phyloP scores from a whole-genome alignment of 345 rosid genomes.

The Cochlearia excelsa region DNA sequence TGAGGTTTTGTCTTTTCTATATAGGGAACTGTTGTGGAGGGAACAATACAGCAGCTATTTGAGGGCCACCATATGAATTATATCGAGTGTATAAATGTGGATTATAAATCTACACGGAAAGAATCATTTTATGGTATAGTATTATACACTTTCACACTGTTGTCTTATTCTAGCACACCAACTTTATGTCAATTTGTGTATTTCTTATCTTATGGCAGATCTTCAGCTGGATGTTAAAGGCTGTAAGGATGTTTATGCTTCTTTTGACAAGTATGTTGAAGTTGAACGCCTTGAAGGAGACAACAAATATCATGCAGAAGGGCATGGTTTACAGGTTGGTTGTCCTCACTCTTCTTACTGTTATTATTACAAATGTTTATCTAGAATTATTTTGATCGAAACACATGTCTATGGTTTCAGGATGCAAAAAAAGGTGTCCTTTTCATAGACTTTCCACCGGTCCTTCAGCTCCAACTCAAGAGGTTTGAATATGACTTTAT shows the following conservation, averaged over 20 bases:
- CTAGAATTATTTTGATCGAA: conserved; percentile 14
- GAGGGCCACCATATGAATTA: conserved; percentile 97
- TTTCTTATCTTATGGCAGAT: conserved; percentile 74
- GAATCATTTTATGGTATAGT: conserved; percentile 89
- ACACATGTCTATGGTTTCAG: conserved; percentile 44
- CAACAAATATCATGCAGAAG: conserved; percentile 93
- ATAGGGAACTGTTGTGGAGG: conserved; percentile 97
- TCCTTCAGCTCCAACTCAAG: conserved; percentile 93
- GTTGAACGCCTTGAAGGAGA: conserved; percentile 98
- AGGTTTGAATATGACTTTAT: no score
- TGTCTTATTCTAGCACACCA: conserved; percentile 4
- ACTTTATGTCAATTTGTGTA: no score
- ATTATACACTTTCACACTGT: conserved; percentile 18
- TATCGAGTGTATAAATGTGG: conserved; percentile 92
- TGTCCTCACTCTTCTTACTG: conserved; percentile 8
- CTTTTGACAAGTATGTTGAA: conserved; percentile 97
- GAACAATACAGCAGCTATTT: conserved; percentile 90
- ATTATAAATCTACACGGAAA: conserved; percentile 88
- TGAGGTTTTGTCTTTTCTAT: conserved; percentile 8
- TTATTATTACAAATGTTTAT: conserved; percentile 5
- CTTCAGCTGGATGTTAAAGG: conserved; percentile 99
- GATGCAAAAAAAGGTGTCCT: conserved; percentile 93
- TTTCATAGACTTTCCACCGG: no score
- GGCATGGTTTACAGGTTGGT: conserved; percentile 86
- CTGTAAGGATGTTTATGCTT: conserved; percentile 93